phyloP scores from a whole-genome alignment of 148 eudicot species.

The Cornus florida region DNA sequence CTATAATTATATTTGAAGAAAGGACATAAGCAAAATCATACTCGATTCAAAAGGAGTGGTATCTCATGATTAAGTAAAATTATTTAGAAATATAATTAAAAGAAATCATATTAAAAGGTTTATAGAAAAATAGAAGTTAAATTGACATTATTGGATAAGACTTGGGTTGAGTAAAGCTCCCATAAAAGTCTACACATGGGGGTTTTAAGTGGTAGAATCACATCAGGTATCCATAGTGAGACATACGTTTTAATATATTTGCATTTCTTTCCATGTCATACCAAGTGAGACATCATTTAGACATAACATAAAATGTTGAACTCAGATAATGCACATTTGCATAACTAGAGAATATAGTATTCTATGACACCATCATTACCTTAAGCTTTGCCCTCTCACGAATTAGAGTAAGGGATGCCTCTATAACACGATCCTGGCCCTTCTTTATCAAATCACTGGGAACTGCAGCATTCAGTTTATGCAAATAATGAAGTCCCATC shows the following conservation, averaged over 20 bases:
- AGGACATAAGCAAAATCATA: neutral
- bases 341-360: neutral
- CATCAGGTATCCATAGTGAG: neutral
- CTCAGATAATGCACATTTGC: neutral
- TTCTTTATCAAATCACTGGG: slow-evolving; percentile 68
- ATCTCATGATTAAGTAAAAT: neutral
- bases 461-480: slow-evolving; percentile 59
- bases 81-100: too few relatives aligned
- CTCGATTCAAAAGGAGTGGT: neutral
- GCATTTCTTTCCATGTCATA: neutral
- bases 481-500: slow-evolving; percentile 71
- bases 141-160: neutral
- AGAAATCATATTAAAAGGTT: neutral
- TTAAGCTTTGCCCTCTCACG: slow-evolving; percentile 96
- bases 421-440: slow-evolving; percentile 63
- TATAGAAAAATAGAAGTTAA: neutral
- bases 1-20: too few relatives aligned
- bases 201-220: neutral
- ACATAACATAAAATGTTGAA: neutral
- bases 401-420: slow-evolving; percentile 94
- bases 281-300: neutral
- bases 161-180: neutral
- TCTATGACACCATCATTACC: slow-evolving; percentile 34
- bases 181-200: neutral
- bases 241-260: neutral